Conservation (phyloP, 768 basidiomycete genomes). For the Termitomyces titanicus region DNA sequence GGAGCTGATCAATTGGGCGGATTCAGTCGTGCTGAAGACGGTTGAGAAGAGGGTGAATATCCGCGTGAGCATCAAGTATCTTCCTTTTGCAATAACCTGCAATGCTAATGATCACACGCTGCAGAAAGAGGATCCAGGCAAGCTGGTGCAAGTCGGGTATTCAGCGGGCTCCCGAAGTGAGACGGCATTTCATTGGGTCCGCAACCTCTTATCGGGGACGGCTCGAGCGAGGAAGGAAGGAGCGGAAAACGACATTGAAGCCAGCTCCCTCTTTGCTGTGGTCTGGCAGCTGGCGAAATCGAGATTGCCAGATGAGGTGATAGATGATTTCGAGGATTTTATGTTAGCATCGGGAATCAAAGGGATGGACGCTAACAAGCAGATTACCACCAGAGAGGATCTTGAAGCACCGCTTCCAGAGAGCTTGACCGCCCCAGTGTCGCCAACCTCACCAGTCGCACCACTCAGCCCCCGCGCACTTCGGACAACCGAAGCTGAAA, state of each 20-base stretch:
- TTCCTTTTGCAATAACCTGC: no score
- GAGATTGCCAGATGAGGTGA: neutral
- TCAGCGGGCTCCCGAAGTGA: slow-evolving; percentile 14
- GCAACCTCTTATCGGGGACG: slow-evolving; percentile 3
- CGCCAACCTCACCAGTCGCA: no score
- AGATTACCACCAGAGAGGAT: neutral
- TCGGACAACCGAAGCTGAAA: neutral
- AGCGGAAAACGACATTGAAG: neutral
- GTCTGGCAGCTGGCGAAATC: neutral
- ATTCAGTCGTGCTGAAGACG: no score
- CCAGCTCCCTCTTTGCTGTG: neutral
- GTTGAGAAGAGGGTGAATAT: no score
- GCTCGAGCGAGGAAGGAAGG: neutral
- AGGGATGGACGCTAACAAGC: neutral
- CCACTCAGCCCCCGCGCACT: neutral
- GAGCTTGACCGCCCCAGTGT: no score
- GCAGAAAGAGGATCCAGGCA: slow-evolving; percentile 17
- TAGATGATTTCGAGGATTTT: neutral
- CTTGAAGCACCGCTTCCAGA: neutral
- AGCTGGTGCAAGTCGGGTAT: slow-evolving; percentile 11
- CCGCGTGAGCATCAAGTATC: no score
- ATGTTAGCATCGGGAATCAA: neutral
- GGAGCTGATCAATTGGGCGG: no score
- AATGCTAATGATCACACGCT: no score
- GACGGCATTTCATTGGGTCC: slow-evolving; percentile 14